phyloP scores from a whole-genome alignment of 2,329 filamentous ascomycete species.

The Albifimbria verrucaria region DNA sequence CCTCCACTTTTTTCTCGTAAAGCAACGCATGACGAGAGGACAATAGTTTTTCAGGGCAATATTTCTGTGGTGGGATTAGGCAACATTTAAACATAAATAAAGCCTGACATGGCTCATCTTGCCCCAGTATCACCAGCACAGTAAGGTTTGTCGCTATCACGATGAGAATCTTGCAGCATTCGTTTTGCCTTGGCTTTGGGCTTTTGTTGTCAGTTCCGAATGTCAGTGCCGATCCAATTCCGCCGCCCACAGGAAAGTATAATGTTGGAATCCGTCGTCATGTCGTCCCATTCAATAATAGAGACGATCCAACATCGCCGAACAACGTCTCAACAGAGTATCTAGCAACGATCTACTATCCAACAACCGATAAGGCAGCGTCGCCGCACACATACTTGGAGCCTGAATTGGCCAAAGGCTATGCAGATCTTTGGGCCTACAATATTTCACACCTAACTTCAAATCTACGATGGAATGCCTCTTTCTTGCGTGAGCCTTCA shows the following conservation, averaged over 20 bases:
- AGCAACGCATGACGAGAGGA: too few relatives aligned
- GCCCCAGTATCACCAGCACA: too few relatives aligned
- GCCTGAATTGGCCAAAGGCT: slow-evolving; percentile 8
- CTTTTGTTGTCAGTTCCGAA: too few relatives aligned
- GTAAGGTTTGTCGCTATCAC: too few relatives aligned
- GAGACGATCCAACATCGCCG: slow-evolving; percentile 5
- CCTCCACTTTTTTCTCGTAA: too few relatives aligned
- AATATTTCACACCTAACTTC: slow-evolving; percentile 12
- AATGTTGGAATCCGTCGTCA: slow-evolving; percentile 11
- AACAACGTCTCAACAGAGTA: slow-evolving; percentile 9
- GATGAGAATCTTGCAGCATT: not conserved
- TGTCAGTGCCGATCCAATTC: not conserved
- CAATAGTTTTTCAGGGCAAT: too few relatives aligned
- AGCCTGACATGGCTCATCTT: too few relatives aligned
- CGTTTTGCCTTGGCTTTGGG: too few relatives aligned
- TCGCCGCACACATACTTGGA: slow-evolving; percentile 7
- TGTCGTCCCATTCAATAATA: slow-evolving; percentile 2
- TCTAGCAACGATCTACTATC: slow-evolving; percentile 12
- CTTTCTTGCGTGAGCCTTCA: slow-evolving; percentile 1
- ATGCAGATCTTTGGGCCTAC: slow-evolving; percentile 1
- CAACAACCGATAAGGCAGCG: slow-evolving; percentile 3
- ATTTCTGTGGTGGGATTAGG: too few relatives aligned
- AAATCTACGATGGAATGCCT: slow-evolving; percentile 7
- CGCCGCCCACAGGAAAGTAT: slow-evolving; percentile 5
- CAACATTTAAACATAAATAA: too few relatives aligned